Evolutionary conservation across 2,329 filamentous ascomycete species (phyloP), one percentile per base, ranked within the genome.

Genomic region (Fusarium graminum): DNA sequence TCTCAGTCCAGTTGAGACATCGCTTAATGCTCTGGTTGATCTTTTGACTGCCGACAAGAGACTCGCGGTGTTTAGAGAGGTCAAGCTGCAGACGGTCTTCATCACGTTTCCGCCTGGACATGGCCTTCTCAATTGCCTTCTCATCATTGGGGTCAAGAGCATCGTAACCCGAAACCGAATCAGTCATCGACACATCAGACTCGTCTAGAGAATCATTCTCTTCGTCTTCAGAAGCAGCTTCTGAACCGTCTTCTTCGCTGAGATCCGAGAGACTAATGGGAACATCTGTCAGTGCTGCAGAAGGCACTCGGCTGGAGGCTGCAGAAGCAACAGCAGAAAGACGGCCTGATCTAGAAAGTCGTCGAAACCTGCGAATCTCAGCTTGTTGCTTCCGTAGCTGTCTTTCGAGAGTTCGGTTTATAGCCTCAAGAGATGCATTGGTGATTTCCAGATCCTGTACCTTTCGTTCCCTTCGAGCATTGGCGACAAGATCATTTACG

Each of bases 391-490:
- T 97, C 26, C 93, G 88, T 72, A 99, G 85, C 75, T 98, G 93
- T 25, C 93, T 88, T 79, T 99, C 95, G 0, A 99, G 81, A 0
- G 93, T 95, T 52, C 94, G 86, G 75, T 99, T 99, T 79, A 99
- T 98, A 39, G 95, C 95, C 56, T 97, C 87, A 4, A 99, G 85
- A 2, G 94, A 97, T 2, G 93, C 95, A 74, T 99, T 99, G 54
- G 92, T 97, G 66, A 99, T 99, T 76, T 99, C 93, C 7, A 99
- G 82, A 76, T 99, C 95, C 69, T 98, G 87, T 1, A 99, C 94
- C 80, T 98, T 99, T 63, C 95, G 88, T 78, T 98, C 95, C 34
- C 93, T 87, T 29, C 95, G 88, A 14, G 95, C 95, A 75, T 93
- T 95, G n/a, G 91, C 87, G 12, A 95, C 93, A 8, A 93, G 83